phyloP scores from a whole-genome alignment of 2,329 filamentous ascomycete genomes.

The Chaetomium sp. region DNA sequence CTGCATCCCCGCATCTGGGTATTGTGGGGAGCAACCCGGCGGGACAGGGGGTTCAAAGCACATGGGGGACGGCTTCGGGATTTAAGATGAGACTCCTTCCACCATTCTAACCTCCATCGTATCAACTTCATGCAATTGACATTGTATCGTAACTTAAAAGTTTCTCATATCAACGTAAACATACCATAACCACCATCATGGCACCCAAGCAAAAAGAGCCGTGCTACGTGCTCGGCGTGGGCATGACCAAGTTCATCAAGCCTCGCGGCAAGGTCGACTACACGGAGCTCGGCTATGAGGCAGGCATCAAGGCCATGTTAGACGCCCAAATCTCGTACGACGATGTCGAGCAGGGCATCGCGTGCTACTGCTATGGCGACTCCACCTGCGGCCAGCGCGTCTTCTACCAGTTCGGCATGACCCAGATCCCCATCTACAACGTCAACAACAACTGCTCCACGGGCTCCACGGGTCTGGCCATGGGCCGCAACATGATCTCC shows the following conservation, averaged over 20 bases:
- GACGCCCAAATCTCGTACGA: slow-evolving; percentile 93
- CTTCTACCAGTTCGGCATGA: slow-evolving; percentile 99
- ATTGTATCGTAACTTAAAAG: neutral
- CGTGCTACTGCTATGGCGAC: slow-evolving; percentile 98
- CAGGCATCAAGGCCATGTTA: slow-evolving; percentile 82
- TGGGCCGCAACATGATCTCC: slow-evolving; percentile 78
- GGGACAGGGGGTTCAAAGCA: slow-evolving; percentile 4
- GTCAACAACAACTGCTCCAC: slow-evolving; percentile 99
- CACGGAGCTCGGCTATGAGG: slow-evolving; percentile 90
- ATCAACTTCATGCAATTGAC: neutral
- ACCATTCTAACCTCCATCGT: neutral
- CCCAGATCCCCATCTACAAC: slow-evolving; percentile 92
- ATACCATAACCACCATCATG: slow-evolving; percentile 43
- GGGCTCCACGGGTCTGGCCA: slow-evolving; percentile 84
- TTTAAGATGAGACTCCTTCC: neutral
- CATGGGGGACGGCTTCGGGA: neutral
- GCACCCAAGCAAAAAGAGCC: slow-evolving; percentile 54
- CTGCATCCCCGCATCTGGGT: slow-evolving; percentile 16
- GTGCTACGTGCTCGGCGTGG: slow-evolving; percentile 90
- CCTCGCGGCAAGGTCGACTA: slow-evolving; percentile 92
- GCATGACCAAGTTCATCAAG: slow-evolving; percentile 99
- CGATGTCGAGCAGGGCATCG: slow-evolving; percentile 90
- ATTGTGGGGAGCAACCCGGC: slow-evolving; percentile 4
- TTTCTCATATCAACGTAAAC: neutral
- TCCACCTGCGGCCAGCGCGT: slow-evolving; percentile 93